A percentile compares a stretch with the other conserved stretches of the same genome.
These are phyloP conservation scores for Cercophora samala DNA, from an alignment of 495 filamentous ascomycete species.

Conservation along the genomic window DNA sequence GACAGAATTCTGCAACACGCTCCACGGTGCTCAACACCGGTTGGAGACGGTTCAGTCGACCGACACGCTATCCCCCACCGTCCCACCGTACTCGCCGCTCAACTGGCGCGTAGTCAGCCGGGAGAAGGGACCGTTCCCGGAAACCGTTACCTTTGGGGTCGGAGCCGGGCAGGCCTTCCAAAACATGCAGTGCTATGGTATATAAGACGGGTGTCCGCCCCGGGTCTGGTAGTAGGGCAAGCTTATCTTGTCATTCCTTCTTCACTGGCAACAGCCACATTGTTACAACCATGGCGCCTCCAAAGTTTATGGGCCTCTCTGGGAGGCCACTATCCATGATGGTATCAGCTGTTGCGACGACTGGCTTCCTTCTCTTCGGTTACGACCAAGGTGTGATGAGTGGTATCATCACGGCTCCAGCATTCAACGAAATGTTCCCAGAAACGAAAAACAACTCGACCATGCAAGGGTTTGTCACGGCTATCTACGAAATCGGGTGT, in stretches of 20 bases:
- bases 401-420: constrained; percentile 71
- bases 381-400: constrained; percentile 71
- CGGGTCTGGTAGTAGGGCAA: not conserved
- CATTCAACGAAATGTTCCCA: constrained; percentile 68
- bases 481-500: constrained; percentile 81
- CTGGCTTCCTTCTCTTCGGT: constrained; percentile 71
- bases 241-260: not conserved
- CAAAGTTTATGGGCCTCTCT: constrained; percentile 58
- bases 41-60: not conserved
- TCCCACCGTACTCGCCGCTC: not conserved
- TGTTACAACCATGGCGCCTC: constrained; percentile 38
- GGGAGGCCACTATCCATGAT: constrained; percentile 61
- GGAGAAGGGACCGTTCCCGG: not conserved
- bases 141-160: not conserved
- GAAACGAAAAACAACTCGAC: constrained; percentile 62
- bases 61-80: not conserved
- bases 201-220: not conserved
- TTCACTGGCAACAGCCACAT: not conserved
- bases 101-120: not conserved
- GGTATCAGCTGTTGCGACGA: constrained; percentile 66
- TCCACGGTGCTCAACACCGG: not conserved
- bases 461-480: constrained; percentile 78
- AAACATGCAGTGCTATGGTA: not conserved
- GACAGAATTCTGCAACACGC: not conserved
- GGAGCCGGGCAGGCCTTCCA: not conserved